These are phyloP conservation scores for Myxozyma melibiosi DNA, from an alignment of 805 yeast genomes.

Conservation along the genomic window DNA sequence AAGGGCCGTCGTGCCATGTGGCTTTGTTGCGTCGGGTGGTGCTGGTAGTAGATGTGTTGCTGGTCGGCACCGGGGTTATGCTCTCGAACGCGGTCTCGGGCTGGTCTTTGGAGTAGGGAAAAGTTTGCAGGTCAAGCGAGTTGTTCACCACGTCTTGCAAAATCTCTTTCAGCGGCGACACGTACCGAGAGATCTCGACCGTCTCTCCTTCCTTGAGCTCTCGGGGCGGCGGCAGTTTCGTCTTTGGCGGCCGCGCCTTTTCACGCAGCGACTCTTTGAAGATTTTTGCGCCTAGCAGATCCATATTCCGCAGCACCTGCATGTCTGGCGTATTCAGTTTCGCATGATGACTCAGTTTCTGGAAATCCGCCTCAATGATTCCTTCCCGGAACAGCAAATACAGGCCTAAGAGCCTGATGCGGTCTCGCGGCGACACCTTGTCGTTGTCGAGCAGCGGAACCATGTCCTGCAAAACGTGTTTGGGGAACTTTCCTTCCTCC, in stretches of 20 bases:
- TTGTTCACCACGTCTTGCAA: constrained; percentile 53
- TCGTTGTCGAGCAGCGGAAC: constrained; percentile 52
- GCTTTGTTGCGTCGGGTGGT: constrained; percentile 25
- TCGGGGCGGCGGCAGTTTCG: not conserved
- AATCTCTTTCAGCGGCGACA: constrained; percentile 67
- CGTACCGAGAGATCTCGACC: constrained; percentile 55
- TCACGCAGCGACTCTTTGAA: constrained; percentile 48
- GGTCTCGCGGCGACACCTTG: constrained; percentile 57
- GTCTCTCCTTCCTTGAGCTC: constrained; percentile 5
- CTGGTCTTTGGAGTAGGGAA: constrained; percentile 76
- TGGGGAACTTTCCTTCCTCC: constrained; percentile 62
- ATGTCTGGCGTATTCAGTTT: constrained; percentile 49
- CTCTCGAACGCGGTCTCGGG: constrained; percentile 49
- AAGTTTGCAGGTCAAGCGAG: constrained; percentile 57
- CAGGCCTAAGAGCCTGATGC: constrained; percentile 69
- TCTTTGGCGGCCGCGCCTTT: constrained; percentile 50
- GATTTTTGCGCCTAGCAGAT: constrained; percentile 59
- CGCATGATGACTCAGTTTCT: constrained; percentile 64
- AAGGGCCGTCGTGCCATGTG: constrained; percentile 25
- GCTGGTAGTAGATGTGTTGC: not conserved
- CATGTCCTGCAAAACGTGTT: constrained; percentile 62
- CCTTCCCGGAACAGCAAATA: constrained; percentile 86
- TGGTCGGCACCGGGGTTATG: constrained; percentile 1
- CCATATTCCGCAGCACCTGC: constrained; percentile 59
- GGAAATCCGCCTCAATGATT: constrained; percentile 68